phyloP scores from a whole-genome alignment of 495 filamentous ascomycete genomes.

The Astrothelium macrocarpum region DNA sequence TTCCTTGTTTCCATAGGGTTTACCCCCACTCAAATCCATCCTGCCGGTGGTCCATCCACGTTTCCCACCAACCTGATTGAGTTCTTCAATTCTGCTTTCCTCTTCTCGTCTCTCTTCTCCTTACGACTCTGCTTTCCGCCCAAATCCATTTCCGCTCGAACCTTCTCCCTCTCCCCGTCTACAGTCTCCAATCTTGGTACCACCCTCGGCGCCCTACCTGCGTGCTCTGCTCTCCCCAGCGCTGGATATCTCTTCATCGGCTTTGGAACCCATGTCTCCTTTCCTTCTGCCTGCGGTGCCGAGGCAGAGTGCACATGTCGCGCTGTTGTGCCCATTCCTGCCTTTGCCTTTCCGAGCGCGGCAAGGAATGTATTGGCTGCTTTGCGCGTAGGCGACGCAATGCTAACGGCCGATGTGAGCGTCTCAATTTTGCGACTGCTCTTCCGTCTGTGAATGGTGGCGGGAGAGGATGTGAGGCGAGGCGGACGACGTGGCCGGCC shows the following conservation, averaged over 20 bases:
- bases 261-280: neutral
- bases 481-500: neutral
- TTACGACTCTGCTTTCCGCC: conserved; percentile 7
- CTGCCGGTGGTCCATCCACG: neutral
- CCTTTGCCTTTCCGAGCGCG: too few relatives aligned
- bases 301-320: neutral
- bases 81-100: conserved; percentile 22
- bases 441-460: neutral
- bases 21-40: neutral
- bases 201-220: neutral
- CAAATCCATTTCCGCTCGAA: neutral
- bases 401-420: too few relatives aligned
- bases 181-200: neutral
- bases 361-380: too few relatives aligned
- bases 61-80: conserved; percentile 14
- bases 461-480: neutral
- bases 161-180: neutral
- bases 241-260: neutral
- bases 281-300: neutral
- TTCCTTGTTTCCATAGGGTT: too few relatives aligned
- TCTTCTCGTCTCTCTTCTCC: conserved; percentile 15
- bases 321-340: neutral
- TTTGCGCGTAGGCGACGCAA: too few relatives aligned
- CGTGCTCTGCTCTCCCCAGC: neutral
- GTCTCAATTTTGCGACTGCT: too few relatives aligned